These are phyloP conservation scores for Pythium periplocum DNA, from an alignment of 352 stramenopile genomes.

Conservation along the genomic window DNA sequence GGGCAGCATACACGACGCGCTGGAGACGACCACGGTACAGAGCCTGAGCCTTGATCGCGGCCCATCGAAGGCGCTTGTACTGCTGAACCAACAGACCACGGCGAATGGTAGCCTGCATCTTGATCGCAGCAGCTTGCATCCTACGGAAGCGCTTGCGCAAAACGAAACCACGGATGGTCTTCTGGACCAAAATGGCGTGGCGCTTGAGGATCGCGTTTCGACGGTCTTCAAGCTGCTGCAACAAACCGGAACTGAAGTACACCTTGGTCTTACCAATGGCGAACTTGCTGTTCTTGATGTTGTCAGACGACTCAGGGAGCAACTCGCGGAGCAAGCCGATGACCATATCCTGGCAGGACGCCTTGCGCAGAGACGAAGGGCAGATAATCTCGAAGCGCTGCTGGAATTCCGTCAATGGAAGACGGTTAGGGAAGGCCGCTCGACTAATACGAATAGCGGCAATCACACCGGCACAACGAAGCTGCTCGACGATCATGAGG, in stretches of 20 bases:
- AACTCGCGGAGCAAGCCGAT: constrained; percentile 70
- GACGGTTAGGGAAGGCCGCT: constrained; percentile 87
- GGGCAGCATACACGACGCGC: constrained; percentile 40
- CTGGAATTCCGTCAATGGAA: constrained; percentile 84
- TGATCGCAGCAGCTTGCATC: constrained; percentile 35
- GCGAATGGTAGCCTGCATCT: constrained; percentile 47
- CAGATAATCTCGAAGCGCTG: constrained; percentile 83
- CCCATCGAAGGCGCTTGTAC: constrained; percentile 38
- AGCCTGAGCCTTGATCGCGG: constrained; percentile 53
- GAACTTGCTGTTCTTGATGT: constrained; percentile 75
- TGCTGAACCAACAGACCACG: constrained; percentile 28
- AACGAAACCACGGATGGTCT: constrained; percentile 58
- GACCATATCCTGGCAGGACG: constrained; percentile 56
- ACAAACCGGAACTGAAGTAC: constrained; percentile 84
- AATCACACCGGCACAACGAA: constrained; percentile 87
- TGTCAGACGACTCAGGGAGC: constrained; percentile 46
- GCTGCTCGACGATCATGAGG: constrained; percentile 84
- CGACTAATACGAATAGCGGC: constrained; percentile 87
- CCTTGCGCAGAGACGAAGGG: constrained; percentile 53
- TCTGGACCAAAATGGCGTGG: constrained; percentile 72
- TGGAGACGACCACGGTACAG: constrained; percentile 52
- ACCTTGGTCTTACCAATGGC: constrained; percentile 77
- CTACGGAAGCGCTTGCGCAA: constrained; percentile 50
- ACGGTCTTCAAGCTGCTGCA: constrained; percentile 89
- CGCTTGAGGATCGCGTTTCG: constrained; percentile 70